Conservation (phyloP, 768 basidiomycete genomes). For the Naematelia aurantialba region DNA sequence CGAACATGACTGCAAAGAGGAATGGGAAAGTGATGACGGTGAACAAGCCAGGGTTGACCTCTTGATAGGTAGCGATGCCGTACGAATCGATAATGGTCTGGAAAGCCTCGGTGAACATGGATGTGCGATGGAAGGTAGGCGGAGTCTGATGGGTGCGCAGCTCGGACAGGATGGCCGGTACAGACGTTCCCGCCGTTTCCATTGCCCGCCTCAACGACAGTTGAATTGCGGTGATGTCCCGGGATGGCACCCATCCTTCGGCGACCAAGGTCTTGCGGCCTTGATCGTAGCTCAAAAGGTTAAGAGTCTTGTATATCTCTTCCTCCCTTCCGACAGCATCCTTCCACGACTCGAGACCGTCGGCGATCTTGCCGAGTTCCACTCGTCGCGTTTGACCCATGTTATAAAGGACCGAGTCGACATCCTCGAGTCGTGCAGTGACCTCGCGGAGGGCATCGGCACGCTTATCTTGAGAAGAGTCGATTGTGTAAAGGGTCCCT, state of each 20-base stretch:
- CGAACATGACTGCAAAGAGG: constrained; percentile 99
- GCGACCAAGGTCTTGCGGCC: constrained; percentile 91
- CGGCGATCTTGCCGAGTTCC: constrained; percentile 79
- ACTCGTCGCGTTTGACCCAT: constrained; percentile 76
- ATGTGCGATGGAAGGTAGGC: constrained; percentile 89
- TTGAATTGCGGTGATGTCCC: constrained; percentile 84
- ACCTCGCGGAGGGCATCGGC: constrained; percentile 85
- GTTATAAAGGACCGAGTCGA: constrained; percentile 82
- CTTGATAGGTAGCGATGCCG: constrained; percentile 89
- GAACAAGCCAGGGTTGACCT: constrained; percentile 93
- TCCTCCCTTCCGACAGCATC: constrained; percentile 94
- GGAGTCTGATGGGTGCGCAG: constrained; percentile 84
- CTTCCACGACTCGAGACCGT: constrained; percentile 81
- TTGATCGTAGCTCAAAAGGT: constrained; percentile 90
- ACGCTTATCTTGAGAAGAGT: constrained; percentile 88
- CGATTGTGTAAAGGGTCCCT: constrained; percentile 92
- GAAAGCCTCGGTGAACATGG: constrained; percentile 94
- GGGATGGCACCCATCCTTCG: constrained; percentile 94
- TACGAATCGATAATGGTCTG: constrained; percentile 98
- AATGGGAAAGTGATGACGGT: constrained; percentile 84
- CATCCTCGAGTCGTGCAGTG: constrained; percentile 79
- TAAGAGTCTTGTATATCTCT: constrained; percentile 89
- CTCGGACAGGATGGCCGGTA: constrained; percentile 89
- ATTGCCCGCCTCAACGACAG: constrained; percentile 82
- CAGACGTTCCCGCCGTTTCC: constrained; percentile 86